Evolutionary conservation across 2,329 filamentous ascomycete genomes (phyloP).

Genomic region (Aureobasidium sp.): DNA sequence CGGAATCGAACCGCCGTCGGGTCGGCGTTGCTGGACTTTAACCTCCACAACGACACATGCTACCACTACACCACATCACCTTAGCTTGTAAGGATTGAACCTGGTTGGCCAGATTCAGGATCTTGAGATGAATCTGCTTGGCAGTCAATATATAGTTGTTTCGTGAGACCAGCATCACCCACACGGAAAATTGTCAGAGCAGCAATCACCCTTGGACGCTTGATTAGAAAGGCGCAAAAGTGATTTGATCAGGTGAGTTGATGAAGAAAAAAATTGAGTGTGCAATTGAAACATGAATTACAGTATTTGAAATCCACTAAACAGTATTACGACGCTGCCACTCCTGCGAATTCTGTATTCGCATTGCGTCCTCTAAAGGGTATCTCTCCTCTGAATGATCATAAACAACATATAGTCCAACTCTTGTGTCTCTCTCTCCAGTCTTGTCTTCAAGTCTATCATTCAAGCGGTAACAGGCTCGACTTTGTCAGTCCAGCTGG

Average conservation of each 20-base stretch:
- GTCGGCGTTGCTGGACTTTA: not conserved
- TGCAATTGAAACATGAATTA: too few relatives aligned
- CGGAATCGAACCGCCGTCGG: too few relatives aligned
- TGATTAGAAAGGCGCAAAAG: too few relatives aligned
- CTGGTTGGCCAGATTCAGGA: slow-evolving; percentile 11
- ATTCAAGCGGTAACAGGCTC: not conserved
- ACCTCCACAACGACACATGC: slow-evolving; percentile 11
- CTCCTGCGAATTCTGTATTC: not conserved
- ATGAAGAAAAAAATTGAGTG: too few relatives aligned
- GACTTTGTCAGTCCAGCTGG: not conserved
- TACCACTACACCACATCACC: slow-evolving; percentile 13
- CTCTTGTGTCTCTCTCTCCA: not conserved
- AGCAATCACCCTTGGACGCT: too few relatives aligned
- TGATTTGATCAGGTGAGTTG: too few relatives aligned
- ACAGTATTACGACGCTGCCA: slow-evolving; percentile 6
- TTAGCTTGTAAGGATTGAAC: slow-evolving; percentile 4
- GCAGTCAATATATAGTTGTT: rapidly evolving
- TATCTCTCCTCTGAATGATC: not conserved
- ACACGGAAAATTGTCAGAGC: not conserved
- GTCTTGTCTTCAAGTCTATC: not conserved
- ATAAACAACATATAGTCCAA: not conserved
- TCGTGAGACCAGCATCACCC: not conserved
- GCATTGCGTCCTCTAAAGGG: not conserved
- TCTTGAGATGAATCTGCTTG: not conserved
- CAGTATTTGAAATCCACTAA: not conserved